These are phyloP conservation scores for Suhomyces bolitotheri DNA, from an alignment of 1,139 yeast genomes.

Conservation along the genomic window DNA sequence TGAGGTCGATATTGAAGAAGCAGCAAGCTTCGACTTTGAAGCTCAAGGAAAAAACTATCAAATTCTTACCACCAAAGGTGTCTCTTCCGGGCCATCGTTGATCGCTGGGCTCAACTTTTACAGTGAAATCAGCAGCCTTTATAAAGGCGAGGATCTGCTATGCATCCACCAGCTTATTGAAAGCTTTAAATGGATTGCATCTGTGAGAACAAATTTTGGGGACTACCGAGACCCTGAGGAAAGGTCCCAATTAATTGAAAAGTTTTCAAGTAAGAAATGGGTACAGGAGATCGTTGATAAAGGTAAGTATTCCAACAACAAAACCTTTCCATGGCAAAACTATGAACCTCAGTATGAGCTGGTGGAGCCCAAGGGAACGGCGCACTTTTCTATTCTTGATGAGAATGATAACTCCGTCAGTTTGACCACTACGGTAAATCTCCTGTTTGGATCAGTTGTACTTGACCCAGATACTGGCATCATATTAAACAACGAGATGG, in stretches of 20 bases:
- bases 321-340: slow-evolving; percentile 67
- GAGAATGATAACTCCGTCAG: slow-evolving; percentile 71
- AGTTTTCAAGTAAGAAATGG: slow-evolving; percentile 51
- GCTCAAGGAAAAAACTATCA: slow-evolving; percentile 46
- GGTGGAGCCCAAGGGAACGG: slow-evolving; percentile 81
- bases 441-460: slow-evolving; percentile 77
- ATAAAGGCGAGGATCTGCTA: slow-evolving; percentile 35
- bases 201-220: slow-evolving; percentile 81
- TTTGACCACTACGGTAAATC: slow-evolving; percentile 88
- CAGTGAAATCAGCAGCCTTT: slow-evolving; percentile 9
- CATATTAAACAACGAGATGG: slow-evolving; percentile 89
- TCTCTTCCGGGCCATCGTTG: slow-evolving; percentile 83
- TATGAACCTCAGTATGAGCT: slow-evolving; percentile 79
- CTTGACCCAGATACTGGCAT: slow-evolving; percentile 83
- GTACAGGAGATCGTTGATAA: slow-evolving; percentile 45
- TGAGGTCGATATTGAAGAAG: slow-evolving; percentile 52
- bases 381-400: slow-evolving; percentile 82
- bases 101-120: slow-evolving; percentile 71
- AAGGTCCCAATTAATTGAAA: slow-evolving; percentile 27
- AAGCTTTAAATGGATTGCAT: slow-evolving; percentile 90
- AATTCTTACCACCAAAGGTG: slow-evolving; percentile 70
- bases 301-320: slow-evolving; percentile 49
- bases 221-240: slow-evolving; percentile 38
- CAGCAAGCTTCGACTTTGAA: slow-evolving; percentile 45
- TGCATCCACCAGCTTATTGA: slow-evolving; percentile 75